A percentile compares a stretch with the other conserved stretches of the same genome.
Conservation (phyloP, 306 rosid species). For the Quercus mongolica region DNA sequence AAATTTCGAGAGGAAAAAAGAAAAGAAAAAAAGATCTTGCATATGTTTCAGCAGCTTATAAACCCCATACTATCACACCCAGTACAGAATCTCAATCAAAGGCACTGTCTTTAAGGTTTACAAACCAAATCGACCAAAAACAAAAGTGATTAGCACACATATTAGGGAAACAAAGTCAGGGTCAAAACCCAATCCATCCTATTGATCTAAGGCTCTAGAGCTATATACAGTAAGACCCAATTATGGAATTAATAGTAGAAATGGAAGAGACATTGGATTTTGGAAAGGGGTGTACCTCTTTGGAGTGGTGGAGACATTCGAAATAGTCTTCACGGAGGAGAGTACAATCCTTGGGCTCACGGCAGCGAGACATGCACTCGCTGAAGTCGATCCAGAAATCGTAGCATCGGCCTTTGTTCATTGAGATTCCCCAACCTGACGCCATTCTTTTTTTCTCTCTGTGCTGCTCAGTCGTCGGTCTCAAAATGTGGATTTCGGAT, state of each 20-base stretch:
- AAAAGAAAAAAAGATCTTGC: not conserved
- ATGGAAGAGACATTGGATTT: not conserved
- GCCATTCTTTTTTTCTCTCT: conserved; percentile 45
- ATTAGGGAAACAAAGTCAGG: not conserved
- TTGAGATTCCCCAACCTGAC: conserved; percentile 96
- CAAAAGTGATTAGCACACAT: too few relatives aligned
- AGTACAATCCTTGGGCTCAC: conserved; percentile 86
- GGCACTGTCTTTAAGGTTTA: not conserved
- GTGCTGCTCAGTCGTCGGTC: not conserved
- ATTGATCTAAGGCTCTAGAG: not conserved
- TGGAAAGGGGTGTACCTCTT: conserved; percentile 55
- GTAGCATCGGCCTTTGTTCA: conserved; percentile 97
- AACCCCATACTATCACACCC: not conserved
- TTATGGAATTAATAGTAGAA: not conserved
- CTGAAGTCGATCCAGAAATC: conserved; percentile 99
- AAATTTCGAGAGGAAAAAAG: not conserved
- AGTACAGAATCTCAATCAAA: not conserved
- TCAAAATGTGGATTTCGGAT: too few relatives aligned
- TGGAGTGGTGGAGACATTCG: conserved; percentile 97
- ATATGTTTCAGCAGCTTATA: not conserved
- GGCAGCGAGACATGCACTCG: conserved; percentile 95
- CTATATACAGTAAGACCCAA: not conserved
- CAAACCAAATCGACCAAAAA: not conserved
- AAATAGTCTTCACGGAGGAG: conserved; percentile 98
- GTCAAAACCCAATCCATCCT: not conserved